Evolutionary conservation across 176 grass and related monocot genomes (phyloP).

Genomic region (Oryza australiensis): DNA sequence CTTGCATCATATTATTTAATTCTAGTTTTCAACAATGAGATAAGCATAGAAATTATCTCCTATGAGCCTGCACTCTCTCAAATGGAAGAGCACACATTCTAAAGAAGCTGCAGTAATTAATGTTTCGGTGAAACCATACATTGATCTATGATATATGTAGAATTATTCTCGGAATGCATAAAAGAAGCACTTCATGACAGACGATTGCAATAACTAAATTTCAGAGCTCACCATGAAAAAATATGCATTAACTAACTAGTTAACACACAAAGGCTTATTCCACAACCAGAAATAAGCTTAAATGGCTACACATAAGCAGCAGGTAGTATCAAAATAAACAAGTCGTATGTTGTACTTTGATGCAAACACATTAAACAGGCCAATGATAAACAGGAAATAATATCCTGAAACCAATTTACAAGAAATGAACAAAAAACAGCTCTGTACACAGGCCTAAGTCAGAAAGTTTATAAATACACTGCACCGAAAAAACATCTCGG

Average conservation of each 20-base stretch:
- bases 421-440: conserved; percentile 22
- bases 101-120: neutral
- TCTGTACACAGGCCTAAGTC: conserved; percentile 40
- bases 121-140: neutral
- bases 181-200: neutral
- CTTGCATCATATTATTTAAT: neutral
- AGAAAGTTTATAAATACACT: conserved; percentile 17
- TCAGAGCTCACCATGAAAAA: neutral
- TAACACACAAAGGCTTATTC: neutral
- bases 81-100: neutral
- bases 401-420: conserved; percentile 33
- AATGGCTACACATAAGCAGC: neutral
- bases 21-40: neutral
- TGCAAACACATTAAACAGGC: conserved; percentile 10
- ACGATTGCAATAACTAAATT: neutral
- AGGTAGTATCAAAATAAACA: neutral
- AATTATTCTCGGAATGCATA: conserved; percentile 31
- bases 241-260: conserved; percentile 11
- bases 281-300: conserved; percentile 2
- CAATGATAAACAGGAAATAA: conserved; percentile 7
- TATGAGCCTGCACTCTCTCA: neutral
- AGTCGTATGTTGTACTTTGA: neutral
- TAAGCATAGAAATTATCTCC: neutral
- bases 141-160: conserved; percentile 8
- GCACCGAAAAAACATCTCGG: neutral